Percentiles rank a stretch among this genome's conserved stretches.
These are phyloP conservation scores for Cyberlindnera xishuangbannaensis DNA, from an alignment of 805 yeast genomes.

Conservation along the genomic window DNA sequence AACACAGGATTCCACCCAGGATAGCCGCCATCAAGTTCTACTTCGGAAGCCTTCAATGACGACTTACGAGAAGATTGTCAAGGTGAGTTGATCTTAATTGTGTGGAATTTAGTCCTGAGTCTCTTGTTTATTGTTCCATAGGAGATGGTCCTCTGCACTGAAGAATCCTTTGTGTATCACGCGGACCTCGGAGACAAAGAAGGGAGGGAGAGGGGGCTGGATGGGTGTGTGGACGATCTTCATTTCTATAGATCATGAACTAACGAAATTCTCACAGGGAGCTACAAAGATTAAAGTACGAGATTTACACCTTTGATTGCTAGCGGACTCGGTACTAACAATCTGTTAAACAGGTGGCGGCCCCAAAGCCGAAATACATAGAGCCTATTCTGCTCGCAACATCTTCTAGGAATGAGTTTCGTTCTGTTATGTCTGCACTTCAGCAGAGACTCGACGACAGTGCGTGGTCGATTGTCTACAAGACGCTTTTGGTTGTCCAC, in stretches of 20 bases:
- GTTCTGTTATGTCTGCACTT: conserved; percentile 62
- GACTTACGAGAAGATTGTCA: conserved; percentile 68
- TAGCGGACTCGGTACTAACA: conserved; percentile 2
- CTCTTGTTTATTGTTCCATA: no score
- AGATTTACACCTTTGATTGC: not conserved
- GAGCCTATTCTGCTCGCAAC: conserved; percentile 76
- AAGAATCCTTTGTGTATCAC: no score
- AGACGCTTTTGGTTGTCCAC: conserved; percentile 78
- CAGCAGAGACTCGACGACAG: conserved; percentile 60
- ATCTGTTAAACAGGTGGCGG: conserved; percentile 52
- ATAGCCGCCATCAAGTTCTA: no score
- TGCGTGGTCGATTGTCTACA: conserved; percentile 90
- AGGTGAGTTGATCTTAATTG: conserved; percentile 31
- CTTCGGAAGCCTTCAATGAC: no score
- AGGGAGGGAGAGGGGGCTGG: no score
- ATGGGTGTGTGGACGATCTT: not conserved
- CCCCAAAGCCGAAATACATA: conserved; percentile 95
- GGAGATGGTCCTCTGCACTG: no score
- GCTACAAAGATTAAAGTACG: conserved; percentile 58
- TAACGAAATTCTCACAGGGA: conserved; percentile 32
- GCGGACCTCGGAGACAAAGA: no score
- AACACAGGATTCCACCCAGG: no score
- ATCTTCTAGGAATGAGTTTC: conserved; percentile 40
- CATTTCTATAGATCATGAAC: not conserved
- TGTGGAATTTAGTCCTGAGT: no score